A percentile compares a stretch with the other conserved stretches of the same genome.
These are phyloP conservation scores for Thraustochytrium striatum DNA, from an alignment of 352 stramenopile genomes.

Conservation along the genomic window DNA sequence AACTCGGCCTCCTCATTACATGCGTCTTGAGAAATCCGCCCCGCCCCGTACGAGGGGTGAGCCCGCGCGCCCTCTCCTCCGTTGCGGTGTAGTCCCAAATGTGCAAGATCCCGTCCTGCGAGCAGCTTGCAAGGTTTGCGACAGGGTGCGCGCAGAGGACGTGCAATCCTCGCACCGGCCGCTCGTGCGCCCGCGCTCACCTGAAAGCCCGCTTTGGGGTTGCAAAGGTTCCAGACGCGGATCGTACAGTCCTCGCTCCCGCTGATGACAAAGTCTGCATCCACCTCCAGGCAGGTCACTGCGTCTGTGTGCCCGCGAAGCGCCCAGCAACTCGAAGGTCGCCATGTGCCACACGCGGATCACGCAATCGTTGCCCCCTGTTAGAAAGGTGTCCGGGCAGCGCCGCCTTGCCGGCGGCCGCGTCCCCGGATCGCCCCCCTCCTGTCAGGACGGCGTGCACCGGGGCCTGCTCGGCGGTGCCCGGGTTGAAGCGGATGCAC, in stretches of 20 bases:
- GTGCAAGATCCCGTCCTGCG: not conserved
- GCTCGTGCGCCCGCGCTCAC: not conserved
- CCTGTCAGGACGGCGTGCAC: too few relatives aligned
- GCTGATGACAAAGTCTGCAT: slow-evolving; percentile 28
- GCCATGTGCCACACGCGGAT: slow-evolving; percentile 25
- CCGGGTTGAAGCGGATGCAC: slow-evolving; percentile 31
- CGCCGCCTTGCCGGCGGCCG: not conserved
- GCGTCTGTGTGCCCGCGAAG: slow-evolving; percentile 11
- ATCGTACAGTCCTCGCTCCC: slow-evolving; percentile 18
- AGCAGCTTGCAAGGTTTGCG: slow-evolving; percentile 19
- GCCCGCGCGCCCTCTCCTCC: too few relatives aligned
- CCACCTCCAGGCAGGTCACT: slow-evolving; percentile 34
- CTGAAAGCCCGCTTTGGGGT: not conserved
- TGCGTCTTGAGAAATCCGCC: not conserved
- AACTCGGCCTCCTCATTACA: not conserved
- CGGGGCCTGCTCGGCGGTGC: not conserved
- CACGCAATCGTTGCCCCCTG: slow-evolving; percentile 30
- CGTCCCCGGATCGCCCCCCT: too few relatives aligned
- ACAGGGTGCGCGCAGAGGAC: not conserved
- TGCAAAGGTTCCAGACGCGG: slow-evolving; percentile 5
- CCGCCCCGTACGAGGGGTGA: too few relatives aligned
- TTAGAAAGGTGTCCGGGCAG: slow-evolving; percentile 27
- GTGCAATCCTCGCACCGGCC: slow-evolving; percentile 4
- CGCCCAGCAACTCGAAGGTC: not conserved
- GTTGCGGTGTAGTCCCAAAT: slow-evolving; percentile 39